Evolutionary conservation across 495 filamentous ascomycete genomes (phyloP).

Genomic region (Aspergillus steynii): DNA sequence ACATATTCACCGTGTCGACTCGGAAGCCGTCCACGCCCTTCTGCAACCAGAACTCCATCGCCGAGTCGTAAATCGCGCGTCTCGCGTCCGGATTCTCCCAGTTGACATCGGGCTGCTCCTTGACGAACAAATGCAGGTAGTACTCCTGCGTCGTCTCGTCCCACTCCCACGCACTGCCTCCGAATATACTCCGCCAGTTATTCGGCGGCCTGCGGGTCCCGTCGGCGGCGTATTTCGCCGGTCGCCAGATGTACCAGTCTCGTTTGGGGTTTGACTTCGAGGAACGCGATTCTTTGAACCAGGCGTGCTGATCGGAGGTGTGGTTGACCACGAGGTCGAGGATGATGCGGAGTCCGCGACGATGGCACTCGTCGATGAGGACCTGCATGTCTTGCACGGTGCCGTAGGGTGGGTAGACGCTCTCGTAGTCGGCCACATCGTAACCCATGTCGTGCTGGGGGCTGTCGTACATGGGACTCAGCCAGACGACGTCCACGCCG

Average conservation of each 20-base stretch:
- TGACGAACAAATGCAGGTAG: constrained; percentile 52
- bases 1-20: constrained; percentile 58
- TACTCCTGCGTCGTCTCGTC: constrained; percentile 53
- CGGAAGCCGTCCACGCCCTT: constrained; percentile 56
- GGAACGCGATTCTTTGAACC: constrained; percentile 55
- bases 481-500: constrained; percentile 42
- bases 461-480: constrained; percentile 45
- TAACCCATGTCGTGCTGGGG: constrained; percentile 59
- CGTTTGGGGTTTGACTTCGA: constrained; percentile 50
- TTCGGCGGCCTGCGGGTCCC: constrained; percentile 58
- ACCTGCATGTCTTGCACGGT: constrained; percentile 55
- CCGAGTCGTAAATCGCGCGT: constrained; percentile 46
- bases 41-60: constrained; percentile 55
- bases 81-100: constrained; percentile 53
- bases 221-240: constrained; percentile 44
- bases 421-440: constrained; percentile 61
- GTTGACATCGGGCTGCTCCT: constrained; percentile 56
- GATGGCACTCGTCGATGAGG: constrained; percentile 49
- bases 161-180: constrained; percentile 55
- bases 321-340: constrained; percentile 63
- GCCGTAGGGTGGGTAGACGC: constrained; percentile 54
- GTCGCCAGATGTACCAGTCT: constrained; percentile 63
- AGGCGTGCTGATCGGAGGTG: constrained; percentile 56
- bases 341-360: constrained; percentile 52
- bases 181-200: constrained; percentile 58